phyloP scores from a whole-genome alignment of 2,329 filamentous ascomycete species.

The Fusarium gaditjirri region DNA sequence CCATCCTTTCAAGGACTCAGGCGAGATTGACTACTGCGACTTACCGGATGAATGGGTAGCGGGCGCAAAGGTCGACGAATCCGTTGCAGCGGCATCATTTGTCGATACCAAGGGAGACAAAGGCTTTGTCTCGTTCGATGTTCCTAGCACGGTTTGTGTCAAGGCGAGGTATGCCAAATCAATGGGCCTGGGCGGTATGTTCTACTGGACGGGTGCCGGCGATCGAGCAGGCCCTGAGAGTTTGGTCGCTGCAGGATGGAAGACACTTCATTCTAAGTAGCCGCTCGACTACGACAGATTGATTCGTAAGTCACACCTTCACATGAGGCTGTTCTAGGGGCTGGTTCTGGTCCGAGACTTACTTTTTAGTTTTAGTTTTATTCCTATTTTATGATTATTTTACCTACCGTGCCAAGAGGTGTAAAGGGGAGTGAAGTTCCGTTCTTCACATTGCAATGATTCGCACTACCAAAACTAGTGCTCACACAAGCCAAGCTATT shows the following conservation, averaged over 20 bases:
- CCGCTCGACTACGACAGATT: background rate
- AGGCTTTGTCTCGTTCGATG: conserved; percentile 73
- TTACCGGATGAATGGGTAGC: conserved; percentile 63
- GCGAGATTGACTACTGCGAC: conserved; percentile 71
- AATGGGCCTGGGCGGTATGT: conserved; percentile 68
- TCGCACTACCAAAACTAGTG: background rate
- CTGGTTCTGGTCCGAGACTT: background rate
- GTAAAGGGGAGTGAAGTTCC: background rate
- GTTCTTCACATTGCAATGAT: background rate
- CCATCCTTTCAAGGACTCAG: conserved; percentile 59
- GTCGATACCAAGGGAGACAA: conserved; percentile 52
- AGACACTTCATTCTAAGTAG: conserved; percentile 53
- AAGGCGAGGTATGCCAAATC: conserved; percentile 70
- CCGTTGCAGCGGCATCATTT: conserved; percentile 67
- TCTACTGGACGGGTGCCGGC: conserved; percentile 75
- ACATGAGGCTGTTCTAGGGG: background rate
- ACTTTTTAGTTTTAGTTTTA: background rate
- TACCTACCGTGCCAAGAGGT: background rate
- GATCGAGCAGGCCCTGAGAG: conserved; percentile 66
- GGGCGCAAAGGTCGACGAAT: conserved; percentile 58
- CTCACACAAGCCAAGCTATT: background rate
- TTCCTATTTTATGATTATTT: background rate
- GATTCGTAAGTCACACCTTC: background rate
- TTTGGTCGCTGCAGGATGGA: conserved; percentile 69
- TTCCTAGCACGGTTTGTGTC: conserved; percentile 66